phyloP scores from a whole-genome alignment of 169 alveolate genomes.

The Plasmodium inui region DNA sequence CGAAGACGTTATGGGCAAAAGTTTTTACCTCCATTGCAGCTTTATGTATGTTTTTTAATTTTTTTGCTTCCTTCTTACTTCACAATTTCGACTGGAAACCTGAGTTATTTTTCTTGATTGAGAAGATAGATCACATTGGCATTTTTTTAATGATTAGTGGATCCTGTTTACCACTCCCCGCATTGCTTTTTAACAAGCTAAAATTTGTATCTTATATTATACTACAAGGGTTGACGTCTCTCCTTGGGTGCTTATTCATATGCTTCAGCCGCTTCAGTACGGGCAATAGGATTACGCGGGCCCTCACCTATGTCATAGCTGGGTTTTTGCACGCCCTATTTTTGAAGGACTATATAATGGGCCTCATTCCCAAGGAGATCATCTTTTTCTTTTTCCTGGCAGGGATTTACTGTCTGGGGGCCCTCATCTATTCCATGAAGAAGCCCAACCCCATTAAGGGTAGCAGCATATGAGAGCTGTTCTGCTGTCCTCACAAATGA shows the following conservation, averaged over 20 bases:
- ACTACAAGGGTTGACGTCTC: constrained; percentile 75
- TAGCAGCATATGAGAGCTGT: neutral
- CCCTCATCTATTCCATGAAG: constrained; percentile 78
- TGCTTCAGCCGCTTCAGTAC: constrained; percentile 22
- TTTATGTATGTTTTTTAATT: constrained; percentile 61
- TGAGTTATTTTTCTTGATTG: constrained; percentile 29
- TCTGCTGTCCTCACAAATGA: neutral
- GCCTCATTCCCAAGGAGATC: constrained; percentile 56
- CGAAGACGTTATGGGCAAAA: constrained; percentile 30
- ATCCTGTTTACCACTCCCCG: constrained; percentile 76
- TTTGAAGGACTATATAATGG: constrained; percentile 38
- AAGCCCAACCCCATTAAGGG: constrained; percentile 80
- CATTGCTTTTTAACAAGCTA: constrained; percentile 57
- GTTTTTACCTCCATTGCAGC: constrained; percentile 43
- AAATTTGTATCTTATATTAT: constrained; percentile 33
- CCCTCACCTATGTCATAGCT: constrained; percentile 71
- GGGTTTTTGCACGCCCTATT: constrained; percentile 71
- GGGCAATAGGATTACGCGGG: constrained; percentile 66
- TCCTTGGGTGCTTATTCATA: constrained; percentile 74
- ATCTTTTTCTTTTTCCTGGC: constrained; percentile 38
- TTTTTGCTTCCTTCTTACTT: constrained; percentile 59
- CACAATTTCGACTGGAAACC: constrained; percentile 78
- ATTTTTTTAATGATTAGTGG: constrained; percentile 86
- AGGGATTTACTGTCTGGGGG: constrained; percentile 78
- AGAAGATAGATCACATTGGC: constrained; percentile 69